phyloP scores from a whole-genome alignment of 2,329 filamentous ascomycete genomes.

The Nigrospora oryzae region DNA sequence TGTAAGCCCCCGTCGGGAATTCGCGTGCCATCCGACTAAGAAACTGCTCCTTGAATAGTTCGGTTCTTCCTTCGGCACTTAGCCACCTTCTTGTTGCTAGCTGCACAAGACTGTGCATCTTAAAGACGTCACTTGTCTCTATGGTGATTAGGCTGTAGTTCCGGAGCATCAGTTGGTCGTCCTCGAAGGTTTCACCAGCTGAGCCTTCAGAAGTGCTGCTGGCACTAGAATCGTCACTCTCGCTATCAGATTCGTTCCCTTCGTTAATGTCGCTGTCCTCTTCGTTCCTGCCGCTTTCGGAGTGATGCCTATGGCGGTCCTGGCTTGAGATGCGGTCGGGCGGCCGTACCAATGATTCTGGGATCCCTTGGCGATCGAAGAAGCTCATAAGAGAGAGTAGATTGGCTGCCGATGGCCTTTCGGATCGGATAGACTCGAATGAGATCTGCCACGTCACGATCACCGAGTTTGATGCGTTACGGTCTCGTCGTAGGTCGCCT shows the following conservation, averaged over 20 bases:
- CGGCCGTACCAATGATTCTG: constrained; percentile 17
- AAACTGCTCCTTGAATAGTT: constrained; percentile 1
- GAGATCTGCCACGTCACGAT: constrained; percentile 26
- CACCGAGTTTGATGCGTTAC: constrained; percentile 22
- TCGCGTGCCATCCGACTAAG: too few relatives aligned
- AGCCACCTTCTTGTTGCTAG: constrained; percentile 25
- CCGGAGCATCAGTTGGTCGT: constrained; percentile 23
- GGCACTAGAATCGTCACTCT: not conserved
- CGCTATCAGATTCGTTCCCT: constrained; percentile 1
- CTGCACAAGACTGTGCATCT: constrained; percentile 35
- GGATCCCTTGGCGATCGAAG: constrained; percentile 33
- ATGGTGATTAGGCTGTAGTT: constrained; percentile 26
- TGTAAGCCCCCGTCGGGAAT: too few relatives aligned
- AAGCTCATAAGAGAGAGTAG: constrained; percentile 37
- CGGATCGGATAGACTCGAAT: constrained; percentile 24
- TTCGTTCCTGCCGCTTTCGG: not conserved
- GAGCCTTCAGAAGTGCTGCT: not conserved
- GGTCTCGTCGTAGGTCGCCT: constrained; percentile 22
- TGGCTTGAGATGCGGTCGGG: not conserved
- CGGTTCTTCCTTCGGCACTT: constrained; percentile 6
- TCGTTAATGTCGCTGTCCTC: constrained; percentile 3
- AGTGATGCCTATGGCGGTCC: not conserved
- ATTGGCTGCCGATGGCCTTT: constrained; percentile 25
- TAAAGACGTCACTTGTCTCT: constrained; percentile 15
- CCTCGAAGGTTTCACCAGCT: constrained; percentile 13